Evolutionary conservation across 441 rosid species (phyloP).

Genomic region (Capsella rubella): DNA sequence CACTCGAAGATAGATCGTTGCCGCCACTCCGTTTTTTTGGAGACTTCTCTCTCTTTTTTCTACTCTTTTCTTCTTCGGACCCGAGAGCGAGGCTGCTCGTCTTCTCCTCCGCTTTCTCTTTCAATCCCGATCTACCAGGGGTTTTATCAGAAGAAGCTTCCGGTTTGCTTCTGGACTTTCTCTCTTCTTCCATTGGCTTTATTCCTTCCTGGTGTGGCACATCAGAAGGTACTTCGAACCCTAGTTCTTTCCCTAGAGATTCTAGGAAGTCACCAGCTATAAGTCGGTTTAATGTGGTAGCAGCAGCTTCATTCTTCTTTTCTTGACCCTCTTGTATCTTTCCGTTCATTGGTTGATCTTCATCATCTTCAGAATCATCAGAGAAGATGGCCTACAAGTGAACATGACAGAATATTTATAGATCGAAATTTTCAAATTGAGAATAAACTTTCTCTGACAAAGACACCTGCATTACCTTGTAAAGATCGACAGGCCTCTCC

Average conservation of each 20-base stretch:
- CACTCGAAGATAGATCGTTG: constrained; percentile 41
- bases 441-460: constrained; percentile 11
- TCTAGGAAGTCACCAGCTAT: constrained; percentile 96
- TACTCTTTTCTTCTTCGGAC: constrained; percentile 69
- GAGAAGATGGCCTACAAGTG: constrained; percentile 89
- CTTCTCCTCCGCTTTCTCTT: constrained; percentile 48
- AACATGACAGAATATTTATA: constrained; percentile 9
- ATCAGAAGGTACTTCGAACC: constrained; percentile 92
- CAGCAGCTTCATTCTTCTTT: constrained; percentile 80
- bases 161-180: constrained; percentile 36
- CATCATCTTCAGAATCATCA: constrained; percentile 92
- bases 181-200: constrained; percentile 46
- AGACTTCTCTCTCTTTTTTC: constrained; percentile 52
- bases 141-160: constrained; percentile 43
- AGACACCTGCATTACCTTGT: constrained; percentile 66
- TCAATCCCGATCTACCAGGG: constrained; percentile 34
- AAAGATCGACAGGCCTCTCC: constrained; percentile 97
- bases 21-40: constrained; percentile 41
- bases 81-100: constrained; percentile 46
- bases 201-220: constrained; percentile 47
- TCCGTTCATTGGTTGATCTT: constrained; percentile 48
- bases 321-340: constrained; percentile 60
- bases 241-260: constrained; percentile 94
- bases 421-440: not conserved
- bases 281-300: constrained; percentile 80